These are phyloP conservation scores for Globisporangium polare DNA, from an alignment of 352 stramenopile genomes.

Conservation along the genomic window DNA sequence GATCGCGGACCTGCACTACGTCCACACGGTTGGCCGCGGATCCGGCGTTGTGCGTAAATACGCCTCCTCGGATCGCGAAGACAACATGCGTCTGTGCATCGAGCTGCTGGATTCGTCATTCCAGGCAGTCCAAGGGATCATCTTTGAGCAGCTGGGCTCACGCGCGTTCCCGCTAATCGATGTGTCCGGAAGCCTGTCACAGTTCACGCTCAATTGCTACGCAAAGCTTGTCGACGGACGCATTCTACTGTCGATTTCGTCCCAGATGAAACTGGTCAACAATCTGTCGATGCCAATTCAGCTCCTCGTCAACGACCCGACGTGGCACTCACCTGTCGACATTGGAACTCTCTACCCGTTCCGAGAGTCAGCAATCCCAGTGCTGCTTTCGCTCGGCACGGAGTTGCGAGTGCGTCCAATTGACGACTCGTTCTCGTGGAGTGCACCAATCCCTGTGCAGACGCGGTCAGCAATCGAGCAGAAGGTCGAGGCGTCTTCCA, in stretches of 20 bases:
- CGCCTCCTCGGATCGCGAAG: constrained; percentile 48
- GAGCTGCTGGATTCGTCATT: constrained; percentile 58
- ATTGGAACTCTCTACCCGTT: constrained; percentile 56
- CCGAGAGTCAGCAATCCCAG: constrained; percentile 61
- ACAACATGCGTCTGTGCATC: constrained; percentile 58
- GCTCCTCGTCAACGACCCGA: constrained; percentile 78
- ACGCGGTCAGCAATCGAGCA: constrained; percentile 53
- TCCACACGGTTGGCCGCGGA: constrained; percentile 51
- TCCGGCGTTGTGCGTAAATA: constrained; percentile 72
- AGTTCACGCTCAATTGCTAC: constrained; percentile 57
- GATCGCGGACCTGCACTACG: constrained; percentile 61
- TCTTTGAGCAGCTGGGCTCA: constrained; percentile 72
- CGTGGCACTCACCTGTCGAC: constrained; percentile 67
- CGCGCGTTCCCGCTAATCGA: constrained; percentile 66
- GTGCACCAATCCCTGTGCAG: constrained; percentile 72
- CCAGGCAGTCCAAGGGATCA: constrained; percentile 72
- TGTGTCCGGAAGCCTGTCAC: constrained; percentile 39
- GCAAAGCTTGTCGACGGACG: constrained; percentile 71
- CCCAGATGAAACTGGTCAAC: constrained; percentile 74
- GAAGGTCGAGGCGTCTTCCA: constrained; percentile 54
- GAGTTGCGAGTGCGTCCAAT: constrained; percentile 65
- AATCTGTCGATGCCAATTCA: constrained; percentile 64
- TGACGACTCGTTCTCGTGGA: constrained; percentile 57
- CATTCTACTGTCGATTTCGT: constrained; percentile 76
- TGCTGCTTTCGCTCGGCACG: constrained; percentile 62